These are phyloP conservation scores for Umbelopsis vinacea DNA, from an alignment of 192 early-diverging fungal genomes.

Conservation along the genomic window DNA sequence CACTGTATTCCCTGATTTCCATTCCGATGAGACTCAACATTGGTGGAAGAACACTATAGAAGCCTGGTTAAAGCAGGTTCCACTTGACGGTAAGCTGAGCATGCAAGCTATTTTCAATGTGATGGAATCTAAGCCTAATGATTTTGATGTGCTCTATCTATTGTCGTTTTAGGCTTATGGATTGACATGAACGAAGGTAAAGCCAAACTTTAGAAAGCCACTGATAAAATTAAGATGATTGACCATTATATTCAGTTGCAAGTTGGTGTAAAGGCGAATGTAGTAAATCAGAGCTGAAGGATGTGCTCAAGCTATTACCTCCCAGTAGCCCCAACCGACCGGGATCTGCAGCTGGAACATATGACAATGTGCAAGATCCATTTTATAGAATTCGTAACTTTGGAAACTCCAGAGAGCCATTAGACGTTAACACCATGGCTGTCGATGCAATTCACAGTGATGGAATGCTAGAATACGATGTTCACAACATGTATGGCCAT, in stretches of 20 bases:
- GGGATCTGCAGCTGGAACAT: slow-evolving; percentile 7
- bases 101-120: no score
- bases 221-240: background rate
- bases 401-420: slow-evolving; percentile 2
- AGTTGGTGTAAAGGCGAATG: slow-evolving; percentile 20
- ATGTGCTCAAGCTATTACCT: background rate
- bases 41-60: slow-evolving; percentile 57
- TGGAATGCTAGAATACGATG: slow-evolving; percentile 33
- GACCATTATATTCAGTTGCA: background rate
- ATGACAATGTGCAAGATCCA: background rate
- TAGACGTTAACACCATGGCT: slow-evolving; percentile 44
- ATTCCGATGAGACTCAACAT: slow-evolving; percentile 45
- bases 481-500: slow-evolving; percentile 41
- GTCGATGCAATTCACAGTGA: slow-evolving; percentile 42
- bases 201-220: background rate
- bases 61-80: slow-evolving; percentile 28
- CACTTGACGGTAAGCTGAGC: slow-evolving; percentile 23
- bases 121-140: background rate
- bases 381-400: slow-evolving; percentile 1
- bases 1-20: slow-evolving; percentile 68
- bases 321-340: slow-evolving; percentile 5
- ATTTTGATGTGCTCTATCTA: background rate
- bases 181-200: slow-evolving; percentile 72
- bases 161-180: slow-evolving; percentile 45
- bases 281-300: background rate